These are phyloP conservation scores for Wallacemonas sp. DNA, from an alignment of 208 protist genomes.

Conservation along the genomic window DNA sequence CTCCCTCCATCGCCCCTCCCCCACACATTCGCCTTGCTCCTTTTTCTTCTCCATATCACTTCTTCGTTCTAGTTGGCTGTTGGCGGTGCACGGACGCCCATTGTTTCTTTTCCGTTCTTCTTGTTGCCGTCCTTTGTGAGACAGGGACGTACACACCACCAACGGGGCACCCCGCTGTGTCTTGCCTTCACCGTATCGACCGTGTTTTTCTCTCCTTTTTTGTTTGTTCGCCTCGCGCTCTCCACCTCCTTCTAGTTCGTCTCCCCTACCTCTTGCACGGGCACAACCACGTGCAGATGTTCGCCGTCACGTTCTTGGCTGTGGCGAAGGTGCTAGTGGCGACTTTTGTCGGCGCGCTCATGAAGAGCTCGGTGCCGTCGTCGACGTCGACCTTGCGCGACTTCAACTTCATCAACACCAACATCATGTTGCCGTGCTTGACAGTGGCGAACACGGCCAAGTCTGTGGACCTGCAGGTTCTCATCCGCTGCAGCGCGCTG, in stretches of 20 bases:
- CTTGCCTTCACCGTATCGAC: too few species aligned
- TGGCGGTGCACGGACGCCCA: background rate
- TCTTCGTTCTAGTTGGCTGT: too few species aligned
- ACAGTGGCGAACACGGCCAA: conserved; percentile 34
- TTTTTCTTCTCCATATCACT: background rate
- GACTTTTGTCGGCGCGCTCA: conserved; percentile 30
- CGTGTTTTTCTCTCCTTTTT: conserved; percentile 16
- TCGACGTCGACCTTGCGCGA: conserved; percentile 22
- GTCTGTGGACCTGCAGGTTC: conserved; percentile 29
- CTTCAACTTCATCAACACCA: conserved; percentile 34
- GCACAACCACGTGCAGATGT: conserved; percentile 13
- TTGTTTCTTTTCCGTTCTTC: background rate
- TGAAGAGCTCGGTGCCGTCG: conserved; percentile 27
- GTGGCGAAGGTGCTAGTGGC: conserved; percentile 35
- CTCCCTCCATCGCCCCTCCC: too few species aligned
- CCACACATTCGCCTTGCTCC: background rate
- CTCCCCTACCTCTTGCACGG: background rate
- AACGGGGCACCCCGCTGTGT: background rate
- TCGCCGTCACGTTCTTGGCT: conserved; percentile 27
- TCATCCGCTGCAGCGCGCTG: conserved; percentile 35
- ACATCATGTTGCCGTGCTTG: conserved; percentile 32
- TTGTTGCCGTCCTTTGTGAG: background rate
- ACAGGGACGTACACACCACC: background rate
- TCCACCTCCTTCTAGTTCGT: background rate
- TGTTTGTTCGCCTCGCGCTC: conserved; percentile 16